Evolutionary conservation across 2,329 filamentous ascomycete species (phyloP).

Genomic region (Juglanconis juglandina): DNA sequence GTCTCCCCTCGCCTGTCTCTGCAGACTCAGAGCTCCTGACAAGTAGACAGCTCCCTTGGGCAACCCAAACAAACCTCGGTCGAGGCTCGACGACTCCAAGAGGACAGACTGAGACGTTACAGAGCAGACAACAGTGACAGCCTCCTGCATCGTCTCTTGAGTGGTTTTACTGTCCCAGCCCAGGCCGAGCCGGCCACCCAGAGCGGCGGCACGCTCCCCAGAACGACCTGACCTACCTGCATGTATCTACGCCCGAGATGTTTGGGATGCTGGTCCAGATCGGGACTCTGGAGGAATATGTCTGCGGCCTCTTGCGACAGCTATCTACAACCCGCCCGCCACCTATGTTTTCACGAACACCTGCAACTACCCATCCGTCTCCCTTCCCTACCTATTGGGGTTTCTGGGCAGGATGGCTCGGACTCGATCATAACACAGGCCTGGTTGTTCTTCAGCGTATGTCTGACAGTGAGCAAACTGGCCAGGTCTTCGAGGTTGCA

Average conservation of each 20-base stretch:
- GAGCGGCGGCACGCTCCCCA: not conserved
- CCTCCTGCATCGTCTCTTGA: not conserved
- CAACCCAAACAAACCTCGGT: not conserved
- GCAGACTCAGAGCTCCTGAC: not conserved
- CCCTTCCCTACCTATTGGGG: too few relatives aligned
- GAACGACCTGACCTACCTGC: not conserved
- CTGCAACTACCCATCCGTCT: too few relatives aligned
- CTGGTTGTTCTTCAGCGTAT: not conserved
- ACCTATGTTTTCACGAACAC: too few relatives aligned
- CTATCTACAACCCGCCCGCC: too few relatives aligned
- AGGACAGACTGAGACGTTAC: slow-evolving; percentile 1
- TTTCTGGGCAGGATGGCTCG: too few relatives aligned
- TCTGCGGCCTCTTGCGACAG: too few relatives aligned
- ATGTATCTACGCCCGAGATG: too few relatives aligned
- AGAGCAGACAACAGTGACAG: not conserved
- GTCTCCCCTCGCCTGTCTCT: not conserved
- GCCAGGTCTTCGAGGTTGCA: not conserved
- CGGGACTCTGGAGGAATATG: too few relatives aligned
- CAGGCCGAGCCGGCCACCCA: not conserved
- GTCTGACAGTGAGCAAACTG: too few relatives aligned
- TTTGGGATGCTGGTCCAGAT: too few relatives aligned
- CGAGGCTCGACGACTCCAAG: not conserved
- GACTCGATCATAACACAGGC: too few relatives aligned
- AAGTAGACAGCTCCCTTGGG: not conserved
- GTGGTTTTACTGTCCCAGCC: not conserved